A percentile compares a stretch with the other conserved stretches of the same genome.
Conservation (phyloP, 768 basidiomycete genomes). For the Xanthoconium purpureum region DNA sequence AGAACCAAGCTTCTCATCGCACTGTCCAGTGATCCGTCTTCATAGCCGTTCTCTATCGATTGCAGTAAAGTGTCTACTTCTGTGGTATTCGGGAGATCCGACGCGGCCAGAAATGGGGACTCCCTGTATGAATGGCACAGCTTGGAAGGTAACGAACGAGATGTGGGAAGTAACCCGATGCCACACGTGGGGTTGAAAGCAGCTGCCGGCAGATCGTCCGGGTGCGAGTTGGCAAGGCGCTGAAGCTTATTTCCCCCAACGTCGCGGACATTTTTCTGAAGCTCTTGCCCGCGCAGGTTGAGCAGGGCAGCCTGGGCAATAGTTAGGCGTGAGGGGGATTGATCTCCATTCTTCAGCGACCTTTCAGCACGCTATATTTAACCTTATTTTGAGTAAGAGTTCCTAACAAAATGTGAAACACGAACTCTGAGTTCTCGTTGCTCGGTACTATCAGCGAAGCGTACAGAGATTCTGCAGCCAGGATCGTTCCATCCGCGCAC, state of each 20-base stretch:
- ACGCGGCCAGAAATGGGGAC: slow-evolving; percentile 14
- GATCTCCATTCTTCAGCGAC: slow-evolving; percentile 54
- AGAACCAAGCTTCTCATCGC: slow-evolving; percentile 13
- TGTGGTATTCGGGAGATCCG: slow-evolving; percentile 31
- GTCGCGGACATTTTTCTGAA: slow-evolving; percentile 21
- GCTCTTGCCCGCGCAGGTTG: slow-evolving; percentile 68
- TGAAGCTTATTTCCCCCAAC: slow-evolving; percentile 7
- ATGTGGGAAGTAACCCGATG: slow-evolving; percentile 10
- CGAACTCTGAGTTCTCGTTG: slow-evolving; percentile 73
- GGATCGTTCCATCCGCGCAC: slow-evolving; percentile 76
- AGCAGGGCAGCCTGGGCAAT: slow-evolving; percentile 78
- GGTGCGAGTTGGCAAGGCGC: slow-evolving; percentile 1
- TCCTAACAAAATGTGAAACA: slow-evolving; percentile 8
- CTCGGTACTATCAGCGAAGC: slow-evolving; percentile 76
- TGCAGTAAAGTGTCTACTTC: slow-evolving; percentile 40
- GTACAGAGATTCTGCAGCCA: slow-evolving; percentile 73
- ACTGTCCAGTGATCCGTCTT: slow-evolving; percentile 13
- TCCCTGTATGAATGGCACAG: slow-evolving; percentile 16
- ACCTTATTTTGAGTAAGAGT: slow-evolving; percentile 1
- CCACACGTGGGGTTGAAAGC: neutral
- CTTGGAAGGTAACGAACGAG: slow-evolving; percentile 22
- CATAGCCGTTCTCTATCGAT: slow-evolving; percentile 29
- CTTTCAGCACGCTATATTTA: slow-evolving; percentile 58
- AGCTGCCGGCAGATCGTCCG: slow-evolving; percentile 3
- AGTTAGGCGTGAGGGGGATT: slow-evolving; percentile 61